phyloP scores from a whole-genome alignment of 2,329 filamentous ascomycete genomes.

The Colletotrichum abscissum region DNA sequence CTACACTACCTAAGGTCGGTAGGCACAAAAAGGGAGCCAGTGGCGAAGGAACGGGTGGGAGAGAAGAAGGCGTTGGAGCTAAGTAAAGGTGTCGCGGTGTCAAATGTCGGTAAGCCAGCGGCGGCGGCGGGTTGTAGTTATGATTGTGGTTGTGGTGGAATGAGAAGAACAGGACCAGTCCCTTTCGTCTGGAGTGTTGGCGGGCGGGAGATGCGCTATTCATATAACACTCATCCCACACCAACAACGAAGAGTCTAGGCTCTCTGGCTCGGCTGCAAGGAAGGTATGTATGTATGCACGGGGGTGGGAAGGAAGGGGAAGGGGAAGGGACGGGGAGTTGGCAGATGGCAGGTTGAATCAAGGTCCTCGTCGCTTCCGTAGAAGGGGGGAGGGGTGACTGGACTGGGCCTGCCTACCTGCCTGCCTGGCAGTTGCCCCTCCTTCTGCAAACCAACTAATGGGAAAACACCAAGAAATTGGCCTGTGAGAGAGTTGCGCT shows the following conservation, averaged over 20 bases:
- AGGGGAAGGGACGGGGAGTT: neutral
- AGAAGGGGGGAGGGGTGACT: neutral
- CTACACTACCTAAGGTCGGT: too few relatives aligned
- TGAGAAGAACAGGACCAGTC: neutral
- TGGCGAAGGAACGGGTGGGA: neutral
- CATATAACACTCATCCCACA: constrained; percentile 22
- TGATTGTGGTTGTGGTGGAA: neutral
- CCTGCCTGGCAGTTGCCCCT: neutral
- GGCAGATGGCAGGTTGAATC: neutral
- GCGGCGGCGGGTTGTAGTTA: neutral
- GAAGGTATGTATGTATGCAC: neutral
- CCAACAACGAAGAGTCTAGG: neutral
- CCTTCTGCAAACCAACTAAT: neutral
- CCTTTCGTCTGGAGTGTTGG: neutral
- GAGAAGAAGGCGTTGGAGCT: constrained; percentile 7
- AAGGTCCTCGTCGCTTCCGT: neutral
- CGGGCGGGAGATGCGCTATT: constrained; percentile 26
- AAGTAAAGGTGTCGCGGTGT: constrained; percentile 2
- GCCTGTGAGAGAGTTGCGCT: too few relatives aligned
- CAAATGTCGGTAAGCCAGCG: neutral
- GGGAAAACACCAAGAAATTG: constrained; percentile 3
- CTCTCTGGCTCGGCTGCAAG: neutral
- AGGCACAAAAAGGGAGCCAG: neutral
- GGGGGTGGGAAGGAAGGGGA: neutral
- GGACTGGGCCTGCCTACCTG: neutral